Base-by-base conservation (phyloP, 805 yeast genomes). In the Starmerella bombi region DNA sequence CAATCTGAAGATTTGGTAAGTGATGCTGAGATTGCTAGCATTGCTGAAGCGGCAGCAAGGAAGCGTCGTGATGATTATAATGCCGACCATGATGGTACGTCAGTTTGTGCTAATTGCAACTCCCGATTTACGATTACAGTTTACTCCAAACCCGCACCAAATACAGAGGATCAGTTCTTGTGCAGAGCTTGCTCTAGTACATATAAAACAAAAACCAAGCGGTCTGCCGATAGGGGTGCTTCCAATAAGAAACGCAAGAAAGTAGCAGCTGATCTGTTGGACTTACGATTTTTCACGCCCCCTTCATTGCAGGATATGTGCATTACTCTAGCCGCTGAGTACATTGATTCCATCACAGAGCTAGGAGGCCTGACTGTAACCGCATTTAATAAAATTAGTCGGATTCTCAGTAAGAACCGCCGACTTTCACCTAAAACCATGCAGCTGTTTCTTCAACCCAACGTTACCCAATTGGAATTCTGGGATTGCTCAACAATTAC, bases 401-500 rank as follows among this genome's bases (percentile, higher is more conserved):
- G 74, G 38, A 85, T 93, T 43, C 59, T 91, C 23, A 75, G 91
- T 18, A 75, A 81, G 43, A 91, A 86, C 59, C 62, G 99, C 38
- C 79, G 91, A 0, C 63, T 91, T 36, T 73, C 78, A 52, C 75
- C 79, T 47, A 63, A 70, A 15, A 85, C 96, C 0, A 58, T 86
- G 56, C 63, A 75, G 34, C 64, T 91, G 36, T 88, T 91, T 54
- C 61, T 91, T 38, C 74, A 75, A 35, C 70, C 83, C 0, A 66
- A 69, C 14, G 56, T 75, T 36, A 70, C 60, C 41, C 57, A 61
- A 3, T 60, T 91, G 22, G 80, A 80, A 46, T 75, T 91, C 47
- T 83, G 94, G 85, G 99, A 91, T 60, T 91, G 99, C 58, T 84
- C 95, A 0, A 75, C 74, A 36, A 66, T 91, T 15, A 72, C 74